Conservation (phyloP, 257 asterid genomes). For the Capsicum baccatum region DNA sequence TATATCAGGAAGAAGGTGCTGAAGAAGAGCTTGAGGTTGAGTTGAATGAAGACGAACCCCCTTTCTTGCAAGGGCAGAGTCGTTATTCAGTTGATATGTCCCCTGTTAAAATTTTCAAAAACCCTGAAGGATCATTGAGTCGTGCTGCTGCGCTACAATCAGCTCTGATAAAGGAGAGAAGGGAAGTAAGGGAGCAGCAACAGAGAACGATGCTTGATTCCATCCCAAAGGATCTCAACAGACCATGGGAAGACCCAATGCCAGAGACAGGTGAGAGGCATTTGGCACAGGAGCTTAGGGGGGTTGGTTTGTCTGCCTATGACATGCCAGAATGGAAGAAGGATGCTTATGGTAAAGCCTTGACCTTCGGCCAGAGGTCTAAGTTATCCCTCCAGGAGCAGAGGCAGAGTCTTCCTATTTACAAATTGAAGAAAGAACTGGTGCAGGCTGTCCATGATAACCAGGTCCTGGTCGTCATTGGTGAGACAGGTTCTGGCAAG, state of each 20-base stretch:
- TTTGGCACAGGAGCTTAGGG: constrained; percentile 94
- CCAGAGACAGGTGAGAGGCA: constrained; percentile 99
- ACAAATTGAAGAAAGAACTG: constrained; percentile 82
- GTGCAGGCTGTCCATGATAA: constrained; percentile 86
- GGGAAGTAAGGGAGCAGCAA: constrained; percentile 95
- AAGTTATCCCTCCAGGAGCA: constrained; percentile 94
- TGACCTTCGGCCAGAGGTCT: constrained; percentile 93
- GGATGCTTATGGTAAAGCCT: constrained; percentile 89
- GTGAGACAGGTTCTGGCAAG: constrained; percentile 97
- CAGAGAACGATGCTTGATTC: constrained; percentile 95
- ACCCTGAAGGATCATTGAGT: constrained; percentile 93
- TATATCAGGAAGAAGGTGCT: constrained; percentile 91
- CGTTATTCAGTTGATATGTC: constrained; percentile 83
- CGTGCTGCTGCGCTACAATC: constrained; percentile 97
- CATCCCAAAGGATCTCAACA: constrained; percentile 93
- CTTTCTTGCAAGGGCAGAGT: constrained; percentile 86
- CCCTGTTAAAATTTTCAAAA: constrained; percentile 92
- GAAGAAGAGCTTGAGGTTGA: constrained; percentile 96
- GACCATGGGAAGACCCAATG: constrained; percentile 99
- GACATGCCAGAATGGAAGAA: constrained; percentile 99
- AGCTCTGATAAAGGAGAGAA: constrained; percentile 87
- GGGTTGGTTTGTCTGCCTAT: constrained; percentile 94
- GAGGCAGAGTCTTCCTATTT: constrained; percentile 86
- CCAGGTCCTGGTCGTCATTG: constrained; percentile 92
- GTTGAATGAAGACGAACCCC: constrained; percentile 90